Percentiles rank a stretch among this genome's conserved stretches.
phyloP scores from a whole-genome alignment of 2,329 filamentous ascomycete genomes.

The Fusarium nurragi region DNA sequence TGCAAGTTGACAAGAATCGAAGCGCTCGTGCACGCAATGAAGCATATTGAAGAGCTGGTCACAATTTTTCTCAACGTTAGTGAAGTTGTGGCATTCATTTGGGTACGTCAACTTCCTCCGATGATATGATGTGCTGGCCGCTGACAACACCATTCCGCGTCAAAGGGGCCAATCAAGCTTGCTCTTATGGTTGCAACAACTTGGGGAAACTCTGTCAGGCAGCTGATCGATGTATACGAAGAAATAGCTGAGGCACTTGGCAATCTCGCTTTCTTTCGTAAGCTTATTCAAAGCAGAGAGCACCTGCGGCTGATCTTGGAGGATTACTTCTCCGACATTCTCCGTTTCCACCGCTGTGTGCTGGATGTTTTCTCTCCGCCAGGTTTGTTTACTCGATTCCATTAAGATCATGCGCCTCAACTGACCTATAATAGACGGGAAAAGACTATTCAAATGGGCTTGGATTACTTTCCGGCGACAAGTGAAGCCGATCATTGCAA shows the following conservation, averaged over 20 bases:
- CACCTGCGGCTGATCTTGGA: fast-evolving
- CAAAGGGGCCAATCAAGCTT: background rate
- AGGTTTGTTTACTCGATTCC: fast-evolving
- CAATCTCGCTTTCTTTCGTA: background rate
- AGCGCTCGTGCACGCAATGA: background rate
- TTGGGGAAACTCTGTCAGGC: fast-evolving
- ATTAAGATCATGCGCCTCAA: fast-evolving
- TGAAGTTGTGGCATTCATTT: background rate
- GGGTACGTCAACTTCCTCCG: background rate
- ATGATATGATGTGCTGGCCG: fast-evolving
- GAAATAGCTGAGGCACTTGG: background rate
- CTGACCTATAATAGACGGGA: background rate
- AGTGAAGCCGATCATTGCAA: background rate
- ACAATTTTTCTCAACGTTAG: background rate
- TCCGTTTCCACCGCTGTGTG: background rate
- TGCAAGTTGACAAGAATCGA: background rate
- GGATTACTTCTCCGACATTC: background rate
- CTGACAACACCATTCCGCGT: fast-evolving
- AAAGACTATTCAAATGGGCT: fast-evolving
- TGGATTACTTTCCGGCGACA: background rate
- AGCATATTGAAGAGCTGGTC: background rate
- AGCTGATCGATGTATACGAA: background rate
- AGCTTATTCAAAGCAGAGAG: background rate
- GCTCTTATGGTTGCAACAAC: background rate
- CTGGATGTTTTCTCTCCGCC: background rate